Percentiles rank a stretch among this genome's conserved stretches.
Evolutionary conservation across 1,284 basidiomycete genomes (phyloP).

Genomic region (Ustilago sp.): DNA sequence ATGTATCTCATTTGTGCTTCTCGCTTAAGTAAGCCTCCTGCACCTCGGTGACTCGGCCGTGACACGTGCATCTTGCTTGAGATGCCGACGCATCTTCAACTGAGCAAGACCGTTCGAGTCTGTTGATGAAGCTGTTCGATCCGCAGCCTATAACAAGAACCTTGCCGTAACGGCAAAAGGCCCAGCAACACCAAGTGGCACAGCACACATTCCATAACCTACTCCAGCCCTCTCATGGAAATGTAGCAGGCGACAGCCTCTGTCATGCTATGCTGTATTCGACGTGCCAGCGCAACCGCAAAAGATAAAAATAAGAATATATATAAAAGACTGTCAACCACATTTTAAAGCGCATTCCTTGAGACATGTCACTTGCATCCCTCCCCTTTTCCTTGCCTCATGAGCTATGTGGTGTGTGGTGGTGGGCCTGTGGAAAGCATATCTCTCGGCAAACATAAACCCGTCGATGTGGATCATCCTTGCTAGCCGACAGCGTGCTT

Average conservation of each 20-base stretch:
- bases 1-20: too few species aligned
- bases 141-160: not conserved
- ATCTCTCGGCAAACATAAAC: not conserved
- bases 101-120: not conserved
- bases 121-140: not conserved
- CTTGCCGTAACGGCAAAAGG: too few species aligned
- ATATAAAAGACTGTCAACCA: conserved; percentile 2
- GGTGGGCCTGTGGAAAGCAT: conserved; percentile 5
- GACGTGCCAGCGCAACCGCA: conserved; percentile 8
- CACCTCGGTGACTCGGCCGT: too few species aligned
- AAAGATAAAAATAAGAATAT: not conserved
- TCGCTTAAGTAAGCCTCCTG: too few species aligned
- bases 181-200: too few species aligned
- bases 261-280: not conserved
- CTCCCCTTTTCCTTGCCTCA: not conserved
- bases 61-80: too few species aligned
- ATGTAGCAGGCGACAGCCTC: not conserved
- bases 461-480: not conserved
- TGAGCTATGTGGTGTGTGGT: too few species aligned
- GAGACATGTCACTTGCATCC: conserved; percentile 42
- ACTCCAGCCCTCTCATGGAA: not conserved
- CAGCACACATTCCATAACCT: not conserved
- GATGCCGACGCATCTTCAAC: too few species aligned
- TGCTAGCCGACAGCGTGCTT: not conserved
- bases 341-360: conserved; percentile 6